phyloP scores from a whole-genome alignment of 139 green algal species.

The Chlamydomonas schloesseri region DNA sequence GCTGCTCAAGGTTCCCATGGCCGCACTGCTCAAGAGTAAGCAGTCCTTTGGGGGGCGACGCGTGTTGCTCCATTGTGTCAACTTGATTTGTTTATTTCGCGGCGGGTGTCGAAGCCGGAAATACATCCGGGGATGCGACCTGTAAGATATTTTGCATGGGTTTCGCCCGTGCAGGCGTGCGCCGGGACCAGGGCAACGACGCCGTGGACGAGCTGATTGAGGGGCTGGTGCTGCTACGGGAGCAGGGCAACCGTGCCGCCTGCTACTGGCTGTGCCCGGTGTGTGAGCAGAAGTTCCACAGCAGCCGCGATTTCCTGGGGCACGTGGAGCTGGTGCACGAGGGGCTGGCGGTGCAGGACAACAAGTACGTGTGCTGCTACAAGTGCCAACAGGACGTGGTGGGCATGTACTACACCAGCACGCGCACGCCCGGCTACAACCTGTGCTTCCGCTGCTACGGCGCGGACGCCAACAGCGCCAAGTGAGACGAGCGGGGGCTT shows the following conservation, averaged over 20 bases:
- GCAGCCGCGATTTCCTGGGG: conserved; percentile 55
- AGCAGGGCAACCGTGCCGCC: conserved; percentile 59
- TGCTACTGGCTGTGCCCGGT: conserved; percentile 74
- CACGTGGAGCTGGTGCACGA: conserved; percentile 75
- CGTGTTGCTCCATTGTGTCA: too few species aligned
- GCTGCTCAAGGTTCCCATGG: conserved; percentile 71
- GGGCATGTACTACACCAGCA: conserved; percentile 64
- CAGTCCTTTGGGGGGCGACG: too few species aligned
- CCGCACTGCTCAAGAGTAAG: conserved; percentile 52
- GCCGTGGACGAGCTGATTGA: conserved; percentile 71
- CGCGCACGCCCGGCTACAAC: conserved; percentile 39
- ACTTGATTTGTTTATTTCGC: too few species aligned
- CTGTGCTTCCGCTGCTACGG: conserved; percentile 67
- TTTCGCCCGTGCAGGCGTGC: conserved; percentile 49
- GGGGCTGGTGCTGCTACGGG: conserved; percentile 71
- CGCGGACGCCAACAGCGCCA: conserved; percentile 30
- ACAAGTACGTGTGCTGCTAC: conserved; percentile 65
- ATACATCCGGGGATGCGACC: too few species aligned
- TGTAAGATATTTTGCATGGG: too few species aligned
- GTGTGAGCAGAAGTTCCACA: conserved; percentile 70
- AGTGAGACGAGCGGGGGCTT: too few species aligned
- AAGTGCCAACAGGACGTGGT: conserved; percentile 70
- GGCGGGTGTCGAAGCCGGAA: too few species aligned
- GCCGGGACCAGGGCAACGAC: conserved; percentile 62
- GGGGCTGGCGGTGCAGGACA: conserved; percentile 59